Conservation (phyloP, 139 green algal species). For the Picochlorum costavermella region DNA sequence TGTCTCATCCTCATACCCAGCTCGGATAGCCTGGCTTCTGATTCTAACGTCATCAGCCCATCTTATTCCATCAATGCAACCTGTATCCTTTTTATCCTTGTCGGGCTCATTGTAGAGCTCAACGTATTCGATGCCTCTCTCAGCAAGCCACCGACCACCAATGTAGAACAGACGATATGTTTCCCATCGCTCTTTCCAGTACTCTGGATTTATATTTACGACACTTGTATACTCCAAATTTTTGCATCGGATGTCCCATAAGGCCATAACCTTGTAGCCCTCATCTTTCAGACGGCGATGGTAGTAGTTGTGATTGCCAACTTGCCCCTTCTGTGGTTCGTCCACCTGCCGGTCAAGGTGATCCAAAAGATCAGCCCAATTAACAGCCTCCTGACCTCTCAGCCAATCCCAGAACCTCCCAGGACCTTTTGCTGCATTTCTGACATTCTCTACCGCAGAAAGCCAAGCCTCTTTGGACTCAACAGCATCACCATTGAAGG, state of each 20-base stretch:
- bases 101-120: conserved; percentile 12
- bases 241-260: conserved; percentile 6
- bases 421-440: neutral
- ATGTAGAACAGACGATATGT: neutral
- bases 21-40: neutral
- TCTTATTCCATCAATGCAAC: neutral
- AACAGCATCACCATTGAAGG: neutral
- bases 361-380: neutral
- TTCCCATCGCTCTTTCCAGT: conserved; percentile 12
- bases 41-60: conserved; percentile 6
- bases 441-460: neutral
- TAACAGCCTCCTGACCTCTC: neutral
- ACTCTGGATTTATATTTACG: neutral
- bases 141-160: conserved; percentile 9
- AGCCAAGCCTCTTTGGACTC: neutral
- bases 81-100: neutral
- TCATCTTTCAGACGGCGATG: neutral
- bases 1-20: neutral
- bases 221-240: neutral
- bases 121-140: neutral
- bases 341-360: neutral
- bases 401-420: neutral
- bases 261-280: neutral
- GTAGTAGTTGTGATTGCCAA: neutral
- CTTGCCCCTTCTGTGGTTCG: neutral